Evolutionary conservation across 2,329 filamentous ascomycete genomes (phyloP), one percentile per base, ranked within the genome.

Genomic region (Aspergillus japonicus): DNA sequence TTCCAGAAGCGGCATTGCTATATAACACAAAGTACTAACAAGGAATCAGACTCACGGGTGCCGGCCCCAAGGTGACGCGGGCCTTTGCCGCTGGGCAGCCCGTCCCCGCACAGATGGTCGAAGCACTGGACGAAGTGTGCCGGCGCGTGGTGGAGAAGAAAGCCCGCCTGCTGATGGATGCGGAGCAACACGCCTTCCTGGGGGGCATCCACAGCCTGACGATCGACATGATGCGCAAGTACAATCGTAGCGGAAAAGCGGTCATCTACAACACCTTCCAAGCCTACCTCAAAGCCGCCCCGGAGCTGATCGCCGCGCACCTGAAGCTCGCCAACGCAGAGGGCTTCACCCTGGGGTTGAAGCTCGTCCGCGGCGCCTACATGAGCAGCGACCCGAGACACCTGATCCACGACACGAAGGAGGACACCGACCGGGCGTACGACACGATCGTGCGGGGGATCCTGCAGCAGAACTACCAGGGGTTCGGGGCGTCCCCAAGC

Each of bases 261-360:
- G 81, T 92, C 33, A 82, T 97, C 58, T 96, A 93, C 77, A 87
- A 87, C 62, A 92, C 89, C 0, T 92, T 92, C 74, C 90, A 92
- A 74, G 87, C 88, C 1, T 93, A 92, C 74, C 83, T 91, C 53
- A 90, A 90, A 75, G 80, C 80, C 12, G 83, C 83, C 0, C 84
- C 88, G 0, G 68, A 72, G 2, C 81, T 85, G 1, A 74, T 93
- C 1, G 80, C 82, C 16, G 68, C 71, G 1, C 88, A 93, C 71
- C 82, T 92, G 3, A 77, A 80, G 4, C 69, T 77, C 4, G 89
- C 89, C 0, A 76, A 79, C 12, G 72, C 81, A 51, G 85, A 86
- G 16, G 81, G 81, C 1, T 92, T 90, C 67, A 84, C 85, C 0
- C 78, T 92, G 0, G 90, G 90, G 11, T 83, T 91, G 29, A 93